Percentiles rank a stretch among this genome's conserved stretches.
phyloP scores from a whole-genome alignment of 345 rosid genomes.

The Citrus mangshanensis region DNA sequence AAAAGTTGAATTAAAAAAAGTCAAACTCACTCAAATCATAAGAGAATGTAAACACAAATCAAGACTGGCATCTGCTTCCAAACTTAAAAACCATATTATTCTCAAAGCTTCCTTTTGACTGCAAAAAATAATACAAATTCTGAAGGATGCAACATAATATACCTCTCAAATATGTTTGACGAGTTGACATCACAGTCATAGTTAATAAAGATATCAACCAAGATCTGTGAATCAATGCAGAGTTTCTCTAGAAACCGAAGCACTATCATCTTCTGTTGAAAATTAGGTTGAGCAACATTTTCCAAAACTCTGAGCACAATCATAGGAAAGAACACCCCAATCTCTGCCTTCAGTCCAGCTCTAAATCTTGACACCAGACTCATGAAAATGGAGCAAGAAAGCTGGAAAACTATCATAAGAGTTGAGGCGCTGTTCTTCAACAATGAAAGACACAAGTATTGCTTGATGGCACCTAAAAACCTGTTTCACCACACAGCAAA shows the following conservation, averaged over 20 bases:
- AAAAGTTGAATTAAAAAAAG: background rate
- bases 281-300: conserved; percentile 97
- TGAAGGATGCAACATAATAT: conserved; percentile 16
- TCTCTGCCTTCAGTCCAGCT: conserved; percentile 99
- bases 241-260: conserved; percentile 96
- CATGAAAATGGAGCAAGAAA: conserved; percentile 98
- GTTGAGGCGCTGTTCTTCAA: conserved; percentile 96
- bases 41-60: background rate
- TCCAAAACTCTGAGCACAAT: conserved; percentile 94
- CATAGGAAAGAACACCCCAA: conserved; percentile 99
- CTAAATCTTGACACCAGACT: conserved; percentile 96
- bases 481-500: conserved; percentile 46
- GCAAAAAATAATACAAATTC: background rate
- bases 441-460: conserved; percentile 87
- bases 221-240: conserved; percentile 92
- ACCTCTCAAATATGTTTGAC: conserved; percentile 98
- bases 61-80: background rate
- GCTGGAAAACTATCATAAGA: conserved; percentile 97
- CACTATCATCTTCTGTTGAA: conserved; percentile 97
- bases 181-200: conserved; percentile 99
- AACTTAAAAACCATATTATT: background rate
- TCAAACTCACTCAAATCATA: background rate
- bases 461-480: conserved; percentile 98
- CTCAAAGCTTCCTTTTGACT: background rate
- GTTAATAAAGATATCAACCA: conserved; percentile 96